A percentile compares a stretch with the other conserved stretches of the same genome.
phyloP scores from a whole-genome alignment of 2,329 filamentous ascomycete genomes.

The Domatiomyces globalis region DNA sequence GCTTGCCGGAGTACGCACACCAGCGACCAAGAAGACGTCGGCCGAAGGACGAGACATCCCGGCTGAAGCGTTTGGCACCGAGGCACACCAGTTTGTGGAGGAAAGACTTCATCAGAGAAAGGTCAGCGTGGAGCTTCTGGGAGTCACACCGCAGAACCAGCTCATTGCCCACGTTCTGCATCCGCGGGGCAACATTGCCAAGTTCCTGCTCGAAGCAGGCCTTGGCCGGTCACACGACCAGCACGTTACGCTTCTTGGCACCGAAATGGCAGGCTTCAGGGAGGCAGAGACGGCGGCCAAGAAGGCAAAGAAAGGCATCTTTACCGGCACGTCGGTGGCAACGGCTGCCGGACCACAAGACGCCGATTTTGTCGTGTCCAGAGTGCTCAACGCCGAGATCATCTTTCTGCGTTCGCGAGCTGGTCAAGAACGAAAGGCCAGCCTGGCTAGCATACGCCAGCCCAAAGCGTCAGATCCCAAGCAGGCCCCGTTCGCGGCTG shows the following conservation, averaged over 20 bases:
- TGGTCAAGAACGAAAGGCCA: conserved; percentile 77
- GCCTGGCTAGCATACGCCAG: conserved; percentile 80
- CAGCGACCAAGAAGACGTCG: conserved; percentile 74
- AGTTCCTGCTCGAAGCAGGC: conserved; percentile 76
- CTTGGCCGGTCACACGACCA: conserved; percentile 88
- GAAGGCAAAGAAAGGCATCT: conserved; percentile 59
- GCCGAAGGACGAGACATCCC: conserved; percentile 66
- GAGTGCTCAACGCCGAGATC: conserved; percentile 78
- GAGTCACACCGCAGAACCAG: conserved; percentile 77
- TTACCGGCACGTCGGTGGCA: conserved; percentile 60
- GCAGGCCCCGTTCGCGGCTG: conserved; percentile 75
- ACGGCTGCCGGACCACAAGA: conserved; percentile 49
- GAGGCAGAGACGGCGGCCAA: conserved; percentile 79
- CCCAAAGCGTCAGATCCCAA: conserved; percentile 79
- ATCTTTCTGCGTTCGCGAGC: conserved; percentile 74
- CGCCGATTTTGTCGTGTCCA: conserved; percentile 67
- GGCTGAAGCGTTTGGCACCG: conserved; percentile 79
- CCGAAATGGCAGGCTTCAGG: conserved; percentile 72
- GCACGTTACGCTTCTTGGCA: conserved; percentile 81
- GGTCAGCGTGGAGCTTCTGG: conserved; percentile 69
- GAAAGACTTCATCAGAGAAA: conserved; percentile 70
- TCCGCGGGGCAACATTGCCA: conserved; percentile 81
- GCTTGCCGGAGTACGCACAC: conserved; percentile 75
- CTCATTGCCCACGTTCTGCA: conserved; percentile 80
- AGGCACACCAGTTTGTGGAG: conserved; percentile 80